A percentile compares a stretch with the other conserved stretches of the same genome.
phyloP scores from a whole-genome alignment of 495 filamentous ascomycete genomes.

The Aspergillus asperescens region DNA sequence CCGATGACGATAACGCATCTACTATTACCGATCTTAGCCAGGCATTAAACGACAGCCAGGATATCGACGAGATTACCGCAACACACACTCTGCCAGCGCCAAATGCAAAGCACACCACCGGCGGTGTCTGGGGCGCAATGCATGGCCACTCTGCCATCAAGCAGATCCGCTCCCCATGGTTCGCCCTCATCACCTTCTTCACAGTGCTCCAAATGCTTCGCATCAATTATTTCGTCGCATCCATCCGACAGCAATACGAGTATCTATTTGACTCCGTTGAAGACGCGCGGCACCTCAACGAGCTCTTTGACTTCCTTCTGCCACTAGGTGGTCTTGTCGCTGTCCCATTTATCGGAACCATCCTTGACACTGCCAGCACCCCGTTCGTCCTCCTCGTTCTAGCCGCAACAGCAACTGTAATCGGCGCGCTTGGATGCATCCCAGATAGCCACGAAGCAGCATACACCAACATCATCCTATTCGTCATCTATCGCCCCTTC shows the following conservation, averaged over 20 bases:
- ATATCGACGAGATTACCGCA: background rate
- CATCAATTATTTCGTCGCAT: slow-evolving; percentile 97
- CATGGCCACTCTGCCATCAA: slow-evolving; percentile 65
- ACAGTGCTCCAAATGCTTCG: slow-evolving; percentile 89
- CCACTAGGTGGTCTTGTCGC: slow-evolving; percentile 79
- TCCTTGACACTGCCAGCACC: slow-evolving; percentile 76
- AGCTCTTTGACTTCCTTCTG: slow-evolving; percentile 82
- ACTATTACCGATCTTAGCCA: slow-evolving; percentile 3
- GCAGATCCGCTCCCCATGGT: slow-evolving; percentile 84
- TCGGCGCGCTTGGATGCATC: slow-evolving; percentile 75
- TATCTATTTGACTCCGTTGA: slow-evolving; percentile 59
- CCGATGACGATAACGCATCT: slow-evolving; percentile 37
- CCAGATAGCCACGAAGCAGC: slow-evolving; percentile 60
- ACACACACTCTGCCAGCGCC: background rate
- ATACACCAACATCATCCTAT: slow-evolving; percentile 74
- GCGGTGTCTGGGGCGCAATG: slow-evolving; percentile 84
- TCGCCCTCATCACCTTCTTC: slow-evolving; percentile 78
- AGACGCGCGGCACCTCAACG: slow-evolving; percentile 65
- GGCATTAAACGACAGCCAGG: background rate
- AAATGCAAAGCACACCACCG: slow-evolving; percentile 31
- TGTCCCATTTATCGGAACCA: slow-evolving; percentile 79
- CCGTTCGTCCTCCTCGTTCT: slow-evolving; percentile 68
- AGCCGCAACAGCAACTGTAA: slow-evolving; percentile 64
- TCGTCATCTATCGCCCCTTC: slow-evolving; percentile 56
- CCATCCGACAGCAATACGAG: slow-evolving; percentile 79